Percentiles rank a stretch among this genome's conserved stretches.
These are phyloP conservation scores for Haplographium delicatum DNA, from an alignment of 495 filamentous ascomycete species.

Conservation along the genomic window DNA sequence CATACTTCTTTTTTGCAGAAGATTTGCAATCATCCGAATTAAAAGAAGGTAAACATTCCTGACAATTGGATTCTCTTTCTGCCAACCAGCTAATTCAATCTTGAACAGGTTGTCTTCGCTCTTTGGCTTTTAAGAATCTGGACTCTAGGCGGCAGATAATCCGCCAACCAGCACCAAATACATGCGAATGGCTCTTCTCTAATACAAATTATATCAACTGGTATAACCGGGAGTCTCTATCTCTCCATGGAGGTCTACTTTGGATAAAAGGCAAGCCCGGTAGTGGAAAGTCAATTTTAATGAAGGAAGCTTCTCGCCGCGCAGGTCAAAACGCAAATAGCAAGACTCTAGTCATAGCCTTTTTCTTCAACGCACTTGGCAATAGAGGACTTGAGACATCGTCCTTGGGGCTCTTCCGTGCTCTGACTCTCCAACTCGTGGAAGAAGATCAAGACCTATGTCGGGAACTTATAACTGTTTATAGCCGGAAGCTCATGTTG, in stretches of 20 bases:
- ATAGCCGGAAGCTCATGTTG: too few species aligned
- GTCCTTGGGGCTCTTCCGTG: conserved; percentile 30
- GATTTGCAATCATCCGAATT: too few species aligned
- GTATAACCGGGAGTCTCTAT: neutral
- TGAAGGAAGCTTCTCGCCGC: conserved; percentile 30
- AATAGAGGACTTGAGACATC: conserved; percentile 27
- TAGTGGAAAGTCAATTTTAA: conserved; percentile 48
- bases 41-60: too few species aligned
- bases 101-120: neutral
- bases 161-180: neutral
- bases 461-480: neutral
- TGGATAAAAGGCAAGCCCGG: conserved; percentile 56
- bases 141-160: neutral
- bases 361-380: conserved; percentile 35
- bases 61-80: too few species aligned
- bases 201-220: neutral
- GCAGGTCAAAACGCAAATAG: neutral
- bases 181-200: conserved; percentile 4
- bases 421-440: conserved; percentile 31
- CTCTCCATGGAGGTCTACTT: conserved; percentile 36
- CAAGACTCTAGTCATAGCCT: conserved; percentile 25
- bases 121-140: neutral
- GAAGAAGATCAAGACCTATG: conserved; percentile 11
- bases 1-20: too few species aligned
- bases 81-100: too few species aligned